Evolutionary conservation across 2,329 filamentous ascomycete species (phyloP).

Genomic region (Trichoderma sp.): DNA sequence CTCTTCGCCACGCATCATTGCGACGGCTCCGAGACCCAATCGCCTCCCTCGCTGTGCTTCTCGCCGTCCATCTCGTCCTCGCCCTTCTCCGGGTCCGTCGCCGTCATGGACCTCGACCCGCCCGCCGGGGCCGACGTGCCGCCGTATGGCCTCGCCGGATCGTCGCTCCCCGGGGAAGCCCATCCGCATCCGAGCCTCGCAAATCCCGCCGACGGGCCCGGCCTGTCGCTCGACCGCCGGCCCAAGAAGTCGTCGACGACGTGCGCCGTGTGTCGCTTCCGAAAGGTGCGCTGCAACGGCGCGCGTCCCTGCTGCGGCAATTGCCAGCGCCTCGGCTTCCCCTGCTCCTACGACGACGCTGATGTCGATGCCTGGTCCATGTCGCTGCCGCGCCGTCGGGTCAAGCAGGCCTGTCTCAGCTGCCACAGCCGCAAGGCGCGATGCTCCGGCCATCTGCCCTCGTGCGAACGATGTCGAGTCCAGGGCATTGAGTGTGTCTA

Average conservation of each 20-base stretch:
- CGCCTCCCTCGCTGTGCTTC: not conserved
- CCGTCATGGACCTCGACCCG: constrained; percentile 11
- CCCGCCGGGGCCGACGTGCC: constrained; percentile 8
- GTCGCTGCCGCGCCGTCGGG: constrained; percentile 51
- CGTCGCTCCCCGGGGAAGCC: constrained; percentile 8
- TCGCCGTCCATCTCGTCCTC: not conserved
- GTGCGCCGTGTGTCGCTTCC: constrained; percentile 53
- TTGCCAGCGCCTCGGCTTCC: constrained; percentile 56
- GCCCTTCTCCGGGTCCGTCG: constrained; percentile 2
- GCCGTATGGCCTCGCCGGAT: constrained; percentile 1
- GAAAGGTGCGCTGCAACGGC: constrained; percentile 59
- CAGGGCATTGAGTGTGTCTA: constrained; percentile 57
- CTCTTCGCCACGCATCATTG: not conserved
- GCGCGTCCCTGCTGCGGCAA: constrained; percentile 53
- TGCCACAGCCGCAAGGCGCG: constrained; percentile 58
- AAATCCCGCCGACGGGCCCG: not conserved
- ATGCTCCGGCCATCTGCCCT: constrained; percentile 56
- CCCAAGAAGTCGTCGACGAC: constrained; percentile 46
- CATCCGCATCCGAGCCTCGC: not conserved
- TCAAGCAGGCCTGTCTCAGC: constrained; percentile 55
- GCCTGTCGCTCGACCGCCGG: constrained; percentile 30
- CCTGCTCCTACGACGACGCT: constrained; percentile 54
- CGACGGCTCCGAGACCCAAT: not conserved
- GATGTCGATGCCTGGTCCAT: constrained; percentile 42
- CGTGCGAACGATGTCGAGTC: constrained; percentile 49